A percentile compares a stretch with the other conserved stretches of the same genome.
Conservation (phyloP, 768 basidiomycete species). For the Infundibulicybe gibba region DNA sequence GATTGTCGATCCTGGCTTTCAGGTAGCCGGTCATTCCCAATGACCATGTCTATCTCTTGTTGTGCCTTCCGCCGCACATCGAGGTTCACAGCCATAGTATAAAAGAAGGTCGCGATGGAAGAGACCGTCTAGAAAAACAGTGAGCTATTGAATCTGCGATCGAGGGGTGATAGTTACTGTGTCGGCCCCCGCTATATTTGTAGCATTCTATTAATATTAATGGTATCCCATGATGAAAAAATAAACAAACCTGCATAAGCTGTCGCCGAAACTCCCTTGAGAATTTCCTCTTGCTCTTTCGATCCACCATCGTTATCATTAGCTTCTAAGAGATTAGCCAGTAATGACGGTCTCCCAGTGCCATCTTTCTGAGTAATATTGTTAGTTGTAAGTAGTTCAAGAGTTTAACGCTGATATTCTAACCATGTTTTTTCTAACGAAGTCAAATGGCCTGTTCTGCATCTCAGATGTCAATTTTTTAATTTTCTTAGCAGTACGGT, state of each 20-base stretch:
- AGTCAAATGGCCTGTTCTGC: constrained; percentile 15
- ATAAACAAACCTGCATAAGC: not conserved
- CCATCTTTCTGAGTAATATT: constrained; percentile 9
- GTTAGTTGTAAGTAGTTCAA: not conserved
- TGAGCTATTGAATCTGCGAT: not conserved
- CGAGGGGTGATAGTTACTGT: constrained; percentile 17
- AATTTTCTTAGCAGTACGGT: constrained; percentile 10
- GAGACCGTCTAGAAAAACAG: not conserved
- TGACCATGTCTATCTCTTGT: constrained; percentile 10
- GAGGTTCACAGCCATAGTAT: constrained; percentile 11
- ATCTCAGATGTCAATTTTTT: constrained; percentile 10
- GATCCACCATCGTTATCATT: not conserved
- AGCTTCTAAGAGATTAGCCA: constrained; percentile 5
- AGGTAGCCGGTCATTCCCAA: constrained; percentile 12
- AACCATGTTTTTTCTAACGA: constrained; percentile 15
- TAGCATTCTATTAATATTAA: not conserved
- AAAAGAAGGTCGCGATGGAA: not conserved
- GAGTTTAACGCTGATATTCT: not conserved
- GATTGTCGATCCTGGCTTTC: constrained; percentile 7
- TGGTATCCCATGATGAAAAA: not conserved
- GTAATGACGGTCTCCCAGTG: constrained; percentile 5
- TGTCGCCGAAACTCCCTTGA: not conserved
- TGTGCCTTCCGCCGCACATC: constrained; percentile 18
- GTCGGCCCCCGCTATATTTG: constrained; percentile 9
- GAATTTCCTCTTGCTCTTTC: not conserved